Evolutionary conservation across 208 protist species (phyloP).

Genomic region (Acanthamoeba lenticulata): DNA sequence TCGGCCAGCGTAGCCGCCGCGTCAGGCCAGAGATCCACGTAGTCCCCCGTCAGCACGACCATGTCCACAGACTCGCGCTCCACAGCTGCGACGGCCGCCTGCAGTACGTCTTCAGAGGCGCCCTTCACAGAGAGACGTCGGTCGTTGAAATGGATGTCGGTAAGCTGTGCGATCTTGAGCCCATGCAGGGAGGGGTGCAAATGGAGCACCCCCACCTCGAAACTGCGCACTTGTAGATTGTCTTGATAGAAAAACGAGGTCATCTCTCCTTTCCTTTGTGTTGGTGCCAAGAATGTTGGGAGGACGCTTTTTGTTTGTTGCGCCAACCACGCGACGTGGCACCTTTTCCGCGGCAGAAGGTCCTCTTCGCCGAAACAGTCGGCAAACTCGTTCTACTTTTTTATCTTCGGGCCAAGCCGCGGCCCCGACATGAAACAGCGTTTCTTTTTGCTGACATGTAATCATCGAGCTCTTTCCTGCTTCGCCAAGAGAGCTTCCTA

Average conservation of each 20-base stretch:
- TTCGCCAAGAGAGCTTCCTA: background rate
- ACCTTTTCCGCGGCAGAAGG: too few relatives aligned
- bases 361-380: too few relatives aligned
- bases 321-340: too few relatives aligned
- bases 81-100: background rate
- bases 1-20: background rate
- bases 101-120: background rate
- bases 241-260: background rate
- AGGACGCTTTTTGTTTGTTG: too few relatives aligned
- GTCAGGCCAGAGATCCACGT: constrained; percentile 57
- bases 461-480: too few relatives aligned
- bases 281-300: too few relatives aligned
- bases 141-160: constrained; percentile 58
- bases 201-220: constrained; percentile 50
- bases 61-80: constrained; percentile 35
- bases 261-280: background rate
- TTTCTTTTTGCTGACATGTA: too few relatives aligned
- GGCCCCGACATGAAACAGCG: too few relatives aligned
- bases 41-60: constrained; percentile 65
- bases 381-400: too few relatives aligned
- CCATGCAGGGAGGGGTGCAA: constrained; percentile 51
- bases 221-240: background rate
- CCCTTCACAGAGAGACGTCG: background rate
- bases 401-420: too few relatives aligned
- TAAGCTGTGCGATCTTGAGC: constrained; percentile 43